Evolutionary conservation across 768 basidiomycete species (phyloP).

Genomic region (Agrocybe praecox): DNA sequence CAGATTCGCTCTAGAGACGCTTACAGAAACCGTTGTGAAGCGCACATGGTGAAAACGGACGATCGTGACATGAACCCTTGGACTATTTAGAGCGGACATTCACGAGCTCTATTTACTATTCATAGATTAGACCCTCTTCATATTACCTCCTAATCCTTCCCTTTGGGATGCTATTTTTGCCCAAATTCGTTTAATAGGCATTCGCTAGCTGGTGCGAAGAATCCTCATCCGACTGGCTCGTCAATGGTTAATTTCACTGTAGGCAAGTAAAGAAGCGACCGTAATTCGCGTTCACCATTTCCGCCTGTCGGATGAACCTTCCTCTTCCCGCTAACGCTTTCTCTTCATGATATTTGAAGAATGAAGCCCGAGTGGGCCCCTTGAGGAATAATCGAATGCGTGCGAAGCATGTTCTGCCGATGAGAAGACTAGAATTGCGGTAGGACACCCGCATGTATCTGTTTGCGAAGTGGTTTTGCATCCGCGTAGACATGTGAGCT

Average conservation of each 20-base stretch:
- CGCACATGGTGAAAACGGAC: slow-evolving; percentile 46
- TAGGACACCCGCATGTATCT: slow-evolving; percentile 4
- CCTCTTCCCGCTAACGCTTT: not conserved
- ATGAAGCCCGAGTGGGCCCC: not conserved
- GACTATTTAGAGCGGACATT: slow-evolving; percentile 11
- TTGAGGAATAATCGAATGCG: not conserved
- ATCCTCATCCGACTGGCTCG: not conserved
- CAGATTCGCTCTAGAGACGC: slow-evolving; percentile 68
- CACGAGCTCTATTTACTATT: slow-evolving; percentile 14
- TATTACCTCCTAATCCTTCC: slow-evolving; percentile 10
- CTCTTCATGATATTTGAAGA: not conserved
- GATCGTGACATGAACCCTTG: not conserved
- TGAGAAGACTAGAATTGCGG: too few relatives aligned
- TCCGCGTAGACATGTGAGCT: slow-evolving; percentile 37
- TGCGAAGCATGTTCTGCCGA: not conserved
- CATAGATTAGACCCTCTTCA: slow-evolving; percentile 12
- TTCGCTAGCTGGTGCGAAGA: not conserved
- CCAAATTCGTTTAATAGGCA: not conserved
- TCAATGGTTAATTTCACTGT: too few relatives aligned
- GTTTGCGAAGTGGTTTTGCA: slow-evolving; percentile 16
- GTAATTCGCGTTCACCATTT: too few relatives aligned
- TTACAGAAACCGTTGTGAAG: slow-evolving; percentile 70
- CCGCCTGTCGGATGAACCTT: too few relatives aligned
- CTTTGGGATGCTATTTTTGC: not conserved
- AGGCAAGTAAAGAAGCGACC: too few relatives aligned